These are phyloP conservation scores for Ceratocystis destructans DNA, from an alignment of 2,329 filamentous ascomycete genomes.

Conservation along the genomic window DNA sequence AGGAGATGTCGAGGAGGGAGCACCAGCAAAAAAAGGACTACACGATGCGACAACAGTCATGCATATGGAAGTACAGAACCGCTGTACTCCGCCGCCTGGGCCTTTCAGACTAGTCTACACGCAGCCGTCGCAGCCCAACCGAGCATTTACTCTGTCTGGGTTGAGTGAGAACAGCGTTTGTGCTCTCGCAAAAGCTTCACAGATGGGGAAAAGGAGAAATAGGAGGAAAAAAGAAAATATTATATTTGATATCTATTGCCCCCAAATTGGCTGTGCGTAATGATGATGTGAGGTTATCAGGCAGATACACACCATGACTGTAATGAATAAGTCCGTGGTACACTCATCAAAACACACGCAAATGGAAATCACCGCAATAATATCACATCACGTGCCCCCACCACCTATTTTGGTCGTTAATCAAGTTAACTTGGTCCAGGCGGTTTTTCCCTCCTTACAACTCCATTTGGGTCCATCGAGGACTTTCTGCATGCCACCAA, in stretches of 20 bases:
- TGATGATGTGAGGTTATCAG: not conserved
- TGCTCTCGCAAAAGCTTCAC: not conserved
- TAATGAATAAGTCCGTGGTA: not conserved
- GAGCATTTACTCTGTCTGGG: no score
- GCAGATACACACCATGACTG: no score
- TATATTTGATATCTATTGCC: not conserved
- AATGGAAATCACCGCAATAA: not conserved
- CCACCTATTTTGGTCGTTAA: not conserved
- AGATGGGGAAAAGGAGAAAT: not conserved
- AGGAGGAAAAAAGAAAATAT: not conserved
- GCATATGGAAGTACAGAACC: no score
- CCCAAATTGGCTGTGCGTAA: not conserved
- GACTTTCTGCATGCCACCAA: conserved; percentile 39
- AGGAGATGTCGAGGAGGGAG: no score
- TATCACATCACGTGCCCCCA: not conserved
- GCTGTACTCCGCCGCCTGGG: no score
- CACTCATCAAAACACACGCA: not conserved
- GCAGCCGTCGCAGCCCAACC: no score
- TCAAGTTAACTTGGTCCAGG: not conserved
- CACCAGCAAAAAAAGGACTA: no score
- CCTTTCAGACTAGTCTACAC: no score
- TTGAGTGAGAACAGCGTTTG: no score
- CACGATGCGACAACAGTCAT: no score
- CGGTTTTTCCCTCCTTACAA: conserved; percentile 9
- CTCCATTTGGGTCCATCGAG: conserved; percentile 29